These are phyloP conservation scores for Fusarium euwallaceae DNA, from an alignment of 2,329 filamentous ascomycete genomes.

Conservation along the genomic window DNA sequence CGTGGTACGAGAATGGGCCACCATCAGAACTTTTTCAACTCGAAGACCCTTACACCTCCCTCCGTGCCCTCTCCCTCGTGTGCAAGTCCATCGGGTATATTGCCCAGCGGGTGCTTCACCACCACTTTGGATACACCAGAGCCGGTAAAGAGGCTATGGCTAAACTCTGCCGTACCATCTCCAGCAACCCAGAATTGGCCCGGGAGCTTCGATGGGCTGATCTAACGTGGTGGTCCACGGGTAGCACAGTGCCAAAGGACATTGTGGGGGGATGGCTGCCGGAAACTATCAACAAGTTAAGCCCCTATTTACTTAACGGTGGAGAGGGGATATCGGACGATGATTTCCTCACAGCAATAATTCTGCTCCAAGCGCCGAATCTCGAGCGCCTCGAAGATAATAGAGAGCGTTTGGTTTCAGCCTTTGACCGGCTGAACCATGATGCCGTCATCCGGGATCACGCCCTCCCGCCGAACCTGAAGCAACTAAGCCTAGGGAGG, in stretches of 20 bases:
- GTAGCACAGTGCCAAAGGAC: background rate
- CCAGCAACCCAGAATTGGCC: background rate
- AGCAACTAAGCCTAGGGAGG: background rate
- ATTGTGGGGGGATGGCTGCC: background rate
- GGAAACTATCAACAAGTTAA: background rate
- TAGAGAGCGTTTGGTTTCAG: too few species aligned
- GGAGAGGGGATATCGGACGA: too few species aligned
- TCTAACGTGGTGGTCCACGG: background rate
- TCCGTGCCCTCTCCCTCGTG: background rate
- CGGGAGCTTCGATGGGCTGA: background rate
- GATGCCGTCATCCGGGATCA: background rate
- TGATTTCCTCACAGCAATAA: background rate
- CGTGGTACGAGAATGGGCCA: background rate
- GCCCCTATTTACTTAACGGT: background rate
- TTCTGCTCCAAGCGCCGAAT: background rate
- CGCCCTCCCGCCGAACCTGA: background rate
- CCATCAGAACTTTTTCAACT: background rate
- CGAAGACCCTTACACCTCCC: background rate
- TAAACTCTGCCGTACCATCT: conserved; percentile 5
- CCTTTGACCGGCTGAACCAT: background rate
- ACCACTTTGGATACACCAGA: background rate
- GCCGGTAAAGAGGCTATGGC: rapidly evolving
- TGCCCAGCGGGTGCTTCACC: conserved; percentile 12
- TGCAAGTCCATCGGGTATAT: conserved; percentile 7
- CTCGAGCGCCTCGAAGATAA: background rate